These are phyloP conservation scores for Elymus sibiricus DNA, from an alignment of 176 grass and related monocot species.

Conservation along the genomic window DNA sequence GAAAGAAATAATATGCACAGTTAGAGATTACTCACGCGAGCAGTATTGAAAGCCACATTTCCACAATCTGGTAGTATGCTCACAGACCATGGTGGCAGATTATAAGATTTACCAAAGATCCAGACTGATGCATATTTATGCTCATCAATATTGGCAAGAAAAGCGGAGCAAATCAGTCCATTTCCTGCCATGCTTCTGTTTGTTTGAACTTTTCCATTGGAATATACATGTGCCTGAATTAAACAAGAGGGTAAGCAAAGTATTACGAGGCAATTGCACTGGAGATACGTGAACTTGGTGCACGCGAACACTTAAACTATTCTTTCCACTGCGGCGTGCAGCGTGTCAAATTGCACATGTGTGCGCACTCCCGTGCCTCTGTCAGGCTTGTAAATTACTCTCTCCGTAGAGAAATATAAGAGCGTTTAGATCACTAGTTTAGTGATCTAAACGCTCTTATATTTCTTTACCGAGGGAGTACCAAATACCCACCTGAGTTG, in stretches of 20 bases:
- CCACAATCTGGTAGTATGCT: slow-evolving; percentile 94
- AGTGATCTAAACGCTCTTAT: too few relatives aligned
- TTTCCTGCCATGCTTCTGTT: slow-evolving; percentile 56
- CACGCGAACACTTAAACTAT: not conserved
- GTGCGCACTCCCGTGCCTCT: too few relatives aligned
- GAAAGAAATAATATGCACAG: slow-evolving; percentile 4
- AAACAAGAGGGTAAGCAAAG: slow-evolving; percentile 30
- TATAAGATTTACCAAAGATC: slow-evolving; percentile 79
- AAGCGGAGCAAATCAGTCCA: slow-evolving; percentile 78
- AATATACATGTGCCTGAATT: slow-evolving; percentile 92
- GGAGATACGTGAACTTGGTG: not conserved
- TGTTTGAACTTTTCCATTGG: slow-evolving; percentile 46
- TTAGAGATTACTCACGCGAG: slow-evolving; percentile 44
- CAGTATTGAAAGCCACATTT: slow-evolving; percentile 88
- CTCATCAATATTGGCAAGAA: slow-evolving; percentile 97
- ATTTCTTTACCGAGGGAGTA: too few relatives aligned
- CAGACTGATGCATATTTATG: slow-evolving; percentile 68
- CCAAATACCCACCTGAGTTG: too few relatives aligned
- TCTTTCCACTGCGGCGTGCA: too few relatives aligned
- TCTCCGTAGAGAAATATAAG: too few relatives aligned
- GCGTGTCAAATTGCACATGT: too few relatives aligned
- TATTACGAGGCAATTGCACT: not conserved
- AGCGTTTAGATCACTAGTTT: too few relatives aligned
- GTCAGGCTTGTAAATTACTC: too few relatives aligned
- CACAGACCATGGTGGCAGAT: slow-evolving; percentile 91